Base-by-base conservation (phyloP, 2,329 filamentous ascomycete genomes). In the Claviceps sp. region DNA sequence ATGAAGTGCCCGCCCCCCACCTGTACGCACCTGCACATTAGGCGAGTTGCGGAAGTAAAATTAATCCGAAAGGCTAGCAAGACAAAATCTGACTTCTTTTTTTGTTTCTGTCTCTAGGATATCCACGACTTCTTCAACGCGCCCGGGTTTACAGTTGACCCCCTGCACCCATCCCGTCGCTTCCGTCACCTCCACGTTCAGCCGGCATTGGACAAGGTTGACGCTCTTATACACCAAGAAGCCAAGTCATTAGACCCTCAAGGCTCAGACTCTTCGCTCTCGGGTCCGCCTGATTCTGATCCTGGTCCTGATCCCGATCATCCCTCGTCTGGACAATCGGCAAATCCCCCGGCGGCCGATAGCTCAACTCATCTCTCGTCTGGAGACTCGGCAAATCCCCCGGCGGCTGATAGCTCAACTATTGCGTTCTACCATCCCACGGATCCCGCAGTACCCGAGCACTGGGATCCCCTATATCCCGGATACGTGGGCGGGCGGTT, bases 91-190 rank as follows among this genome's bases (percentile, higher is more conserved):
- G 58, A 61, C 55, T 53, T 53, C 55, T 34, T 23, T 43, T 39
- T 36, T 48, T n/a, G 17, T 22, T 36, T 16, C 39, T 17, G n/a
- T 7, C 4, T 17, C 3, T 20, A 58, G 57, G 26, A 58, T 38
- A 50, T 59, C 22, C 57, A 58, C 55, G 29, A 39, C n/a, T 60
- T 56, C 49, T 59, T 57, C 49, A 23, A 23, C 4, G 36, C 53
- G 22, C 11, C 17, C 37, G n/a, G 34, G 42, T 60, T 50, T 50
- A 37, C 13, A 39, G n/a, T 34, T 45, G 54, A 58, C 44, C 54
- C 53, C 26, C 37, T 44, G 22, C 54, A 58, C 44, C 54, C 56
- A 4, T 26, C 37, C 45, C 51, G 44, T 45, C 53, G 47, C 47
- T 53, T 53, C 50, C 42, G 43, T 9, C 50, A 23, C 37, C 43